Base-by-base conservation (phyloP, 345 rosid species). In the Camelina neglecta region DNA sequence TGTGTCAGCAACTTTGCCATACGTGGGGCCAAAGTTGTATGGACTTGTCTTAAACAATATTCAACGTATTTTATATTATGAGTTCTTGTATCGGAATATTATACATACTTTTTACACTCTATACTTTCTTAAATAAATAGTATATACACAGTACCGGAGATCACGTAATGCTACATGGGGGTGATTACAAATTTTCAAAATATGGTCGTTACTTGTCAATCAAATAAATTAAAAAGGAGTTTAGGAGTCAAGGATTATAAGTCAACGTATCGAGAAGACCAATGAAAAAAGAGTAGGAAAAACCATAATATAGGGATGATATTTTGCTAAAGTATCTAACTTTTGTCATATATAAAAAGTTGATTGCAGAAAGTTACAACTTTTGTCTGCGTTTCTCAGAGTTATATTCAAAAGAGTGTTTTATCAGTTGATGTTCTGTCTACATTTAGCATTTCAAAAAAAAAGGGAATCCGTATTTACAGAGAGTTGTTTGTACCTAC, bases 401-500 rank as follows among this genome's bases (percentile, higher is more conserved):
- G 71, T 26, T 60, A 35, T 35, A 70, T 69, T 70, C 44, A 71
- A 64, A 70, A 64, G 71, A 70, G 59, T 55, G 38, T 65, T 13
- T 41, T 55, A 56, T 73, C 20, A 38, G 29, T 29, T 65, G 12
- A 49, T 65, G 36, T 36, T 57, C 11, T 55, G 47, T 31, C 68
- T 67, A 78, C 50, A 66, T 60, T 50, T 59, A 66, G 74, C 69
- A 72, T 51, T 11, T 11, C 3, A 45, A 6, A 61, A n/a, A 61
- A 21, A 70, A 72, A 60, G 4, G 49, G 77, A 72, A 78, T 67
- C 69, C 8, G 67, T 67, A 72, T 51, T 60, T 66, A 72, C 65
- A 72, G 81, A 60, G 77, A 72, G 81, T 78, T 73, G 81, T 78
- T 73, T 78, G 81, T 67, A 72, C 78, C 81, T 36, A 78, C 78